These are phyloP conservation scores for Narthecium ossifragum DNA, from an alignment of 106 monocot genomes.

Conservation along the genomic window DNA sequence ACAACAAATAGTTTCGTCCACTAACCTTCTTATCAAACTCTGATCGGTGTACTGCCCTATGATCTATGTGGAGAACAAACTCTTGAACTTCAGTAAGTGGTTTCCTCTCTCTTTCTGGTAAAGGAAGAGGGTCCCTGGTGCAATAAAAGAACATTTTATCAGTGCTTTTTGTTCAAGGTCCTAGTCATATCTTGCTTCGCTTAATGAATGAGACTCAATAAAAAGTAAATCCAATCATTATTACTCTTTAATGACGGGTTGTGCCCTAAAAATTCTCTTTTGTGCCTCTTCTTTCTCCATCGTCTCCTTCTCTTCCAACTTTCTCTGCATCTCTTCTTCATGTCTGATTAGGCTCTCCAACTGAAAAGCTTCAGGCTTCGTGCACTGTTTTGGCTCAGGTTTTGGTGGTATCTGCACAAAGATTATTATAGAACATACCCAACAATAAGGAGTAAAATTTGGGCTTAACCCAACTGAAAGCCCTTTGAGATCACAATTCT, in stretches of 20 bases:
- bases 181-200: not conserved
- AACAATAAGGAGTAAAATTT: no score
- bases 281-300: conserved; percentile 69
- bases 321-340: conserved; percentile 64
- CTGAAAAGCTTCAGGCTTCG: conserved; percentile 74
- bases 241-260: conserved; percentile 57
- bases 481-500: no score
- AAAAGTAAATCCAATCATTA: not conserved
- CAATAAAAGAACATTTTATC: not conserved
- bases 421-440: not conserved
- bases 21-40: conserved; percentile 87
- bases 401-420: conserved; percentile 77
- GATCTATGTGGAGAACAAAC: conserved; percentile 71
- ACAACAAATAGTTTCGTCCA: not conserved
- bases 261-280: conserved; percentile 67
- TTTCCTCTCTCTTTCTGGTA: conserved; percentile 73
- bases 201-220: not conserved
- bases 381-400: conserved; percentile 68
- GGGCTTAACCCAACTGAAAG: no score
- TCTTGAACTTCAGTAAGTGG: conserved; percentile 83
- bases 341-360: conserved; percentile 77
- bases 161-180: not conserved
- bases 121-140: conserved; percentile 74
- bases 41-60: conserved; percentile 69
- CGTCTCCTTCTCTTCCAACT: conserved; percentile 48